Evolutionary conservation across 768 basidiomycete genomes (phyloP), one percentile per base, ranked within the genome.

Genomic region (Clavulina sp.): DNA sequence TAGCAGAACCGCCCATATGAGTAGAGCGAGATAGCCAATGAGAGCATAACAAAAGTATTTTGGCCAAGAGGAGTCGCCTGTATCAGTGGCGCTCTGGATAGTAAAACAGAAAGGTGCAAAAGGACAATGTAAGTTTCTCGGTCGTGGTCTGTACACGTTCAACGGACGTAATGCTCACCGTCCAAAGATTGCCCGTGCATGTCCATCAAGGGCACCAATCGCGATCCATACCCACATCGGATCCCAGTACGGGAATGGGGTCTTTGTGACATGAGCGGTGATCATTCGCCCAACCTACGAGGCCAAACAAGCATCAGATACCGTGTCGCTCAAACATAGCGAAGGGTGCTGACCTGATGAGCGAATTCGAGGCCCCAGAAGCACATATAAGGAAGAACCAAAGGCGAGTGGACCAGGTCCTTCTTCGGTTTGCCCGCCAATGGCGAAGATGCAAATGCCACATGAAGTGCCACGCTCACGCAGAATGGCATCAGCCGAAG

Each of bases 281-380:
- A 96, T 97, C 72, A 97, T 84, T 57, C 81, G 70, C 7, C 88
- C 87, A 33, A 95, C 92, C 62, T 91, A 81, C 1, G n/a, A 33
- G 24, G 18, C 9, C 16, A 51, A 62, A 54, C 66, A 68, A 31
- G 64, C 62, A 40, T 53, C 21, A 4, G 47, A 57, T 28, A 33
- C 18, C 30, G 49, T 9, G 24, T 1, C n/a, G 2, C 6, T 18
- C 29, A 16, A n/a, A n/a, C 13, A 6, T 5, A 29, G 24, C 18
- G 24, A 16, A 9, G 33, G 23, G 48, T 26, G 41, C 28, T 7
- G 43, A 55, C 54, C 53, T 52, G 51, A 57, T 86, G 84, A 28
- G 84, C 81, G 57, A 87, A 86, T 64, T 85, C 83, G 49, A 85
- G 64, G n/a, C 91, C 93, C 91, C 92, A 97, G 19, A 84, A 80